Evolutionary conservation across 116 monocot genomes (phyloP).

Genomic region (Posidonia oceanica): DNA sequence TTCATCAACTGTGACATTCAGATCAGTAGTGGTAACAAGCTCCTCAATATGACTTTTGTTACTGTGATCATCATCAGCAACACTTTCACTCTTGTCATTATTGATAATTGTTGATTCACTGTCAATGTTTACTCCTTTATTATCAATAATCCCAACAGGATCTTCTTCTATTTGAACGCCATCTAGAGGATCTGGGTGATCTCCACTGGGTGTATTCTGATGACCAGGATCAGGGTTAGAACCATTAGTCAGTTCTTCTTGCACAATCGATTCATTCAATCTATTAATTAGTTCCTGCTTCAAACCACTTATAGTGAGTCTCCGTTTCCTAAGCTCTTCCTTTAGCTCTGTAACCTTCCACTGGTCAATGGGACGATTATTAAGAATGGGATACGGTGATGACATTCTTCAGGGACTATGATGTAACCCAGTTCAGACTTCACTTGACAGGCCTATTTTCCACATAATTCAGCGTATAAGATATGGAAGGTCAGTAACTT

Average conservation of each 20-base stretch:
- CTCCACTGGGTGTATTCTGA: conserved; percentile 4
- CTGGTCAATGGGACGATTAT: conserved; percentile 52
- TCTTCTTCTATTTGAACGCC: conserved; percentile 1
- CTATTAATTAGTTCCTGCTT: conserved; percentile 67
- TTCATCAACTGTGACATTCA: conserved; percentile 5
- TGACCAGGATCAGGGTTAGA: conserved; percentile 7
- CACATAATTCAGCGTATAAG: neutral
- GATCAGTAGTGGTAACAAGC: conserved; percentile 1
- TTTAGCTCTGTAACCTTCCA: conserved; percentile 92
- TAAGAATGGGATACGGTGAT: conserved; percentile 13
- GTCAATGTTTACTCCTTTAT: conserved; percentile 10
- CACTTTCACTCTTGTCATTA: conserved; percentile 3
- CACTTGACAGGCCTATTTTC: neutral
- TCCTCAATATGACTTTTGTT: conserved; percentile 5
- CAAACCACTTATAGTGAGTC: conserved; percentile 54
- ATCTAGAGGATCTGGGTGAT: conserved; percentile 2
- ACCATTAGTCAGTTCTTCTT: conserved; percentile 16
- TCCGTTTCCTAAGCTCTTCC: conserved; percentile 75
- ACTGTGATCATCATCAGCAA: conserved; percentile 8
- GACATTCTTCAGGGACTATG: conserved; percentile 7
- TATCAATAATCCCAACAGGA: conserved; percentile 1
- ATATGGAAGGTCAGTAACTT: neutral
- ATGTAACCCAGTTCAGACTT: neutral
- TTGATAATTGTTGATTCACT: conserved; percentile 3
- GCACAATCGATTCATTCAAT: conserved; percentile 18